These are phyloP conservation scores for Ogataea kodamae DNA, from an alignment of 805 yeast genomes.

Conservation along the genomic window DNA sequence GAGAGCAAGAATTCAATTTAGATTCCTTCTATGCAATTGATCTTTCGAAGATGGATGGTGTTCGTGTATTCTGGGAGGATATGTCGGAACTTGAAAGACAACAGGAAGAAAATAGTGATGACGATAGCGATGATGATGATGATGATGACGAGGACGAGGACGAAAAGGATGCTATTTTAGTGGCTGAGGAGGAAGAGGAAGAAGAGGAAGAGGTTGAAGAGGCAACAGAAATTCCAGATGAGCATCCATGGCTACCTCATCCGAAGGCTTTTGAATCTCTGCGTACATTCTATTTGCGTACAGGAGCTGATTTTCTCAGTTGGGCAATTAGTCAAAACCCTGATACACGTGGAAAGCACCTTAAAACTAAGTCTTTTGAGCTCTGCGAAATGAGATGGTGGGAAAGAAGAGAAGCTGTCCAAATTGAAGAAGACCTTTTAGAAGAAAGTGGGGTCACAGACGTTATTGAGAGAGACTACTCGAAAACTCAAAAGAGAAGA, in stretches of 20 bases:
- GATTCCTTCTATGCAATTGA: conserved; percentile 87
- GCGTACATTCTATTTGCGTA: conserved; percentile 79
- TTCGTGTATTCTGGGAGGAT: conserved; percentile 88
- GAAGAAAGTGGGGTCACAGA: conserved; percentile 95
- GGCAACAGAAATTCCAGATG: conserved; percentile 74
- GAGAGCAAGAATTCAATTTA: conserved; percentile 78
- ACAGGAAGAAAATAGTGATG: conserved; percentile 63
- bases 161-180: conserved; percentile 43
- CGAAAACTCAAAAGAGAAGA: conserved; percentile 49
- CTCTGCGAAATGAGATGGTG: conserved; percentile 95
- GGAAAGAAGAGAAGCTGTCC: conserved; percentile 94
- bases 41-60: conserved; percentile 81
- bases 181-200: conserved; percentile 51
- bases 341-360: conserved; percentile 83
- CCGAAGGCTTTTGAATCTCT: conserved; percentile 90
- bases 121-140: conserved; percentile 62
- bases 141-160: conserved; percentile 69
- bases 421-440: conserved; percentile 80
- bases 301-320: conserved; percentile 82
- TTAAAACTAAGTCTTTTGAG: conserved; percentile 86
- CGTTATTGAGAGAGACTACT: conserved; percentile 68
- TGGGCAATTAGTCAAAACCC: conserved; percentile 90
- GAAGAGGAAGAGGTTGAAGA: conserved; percentile 66
- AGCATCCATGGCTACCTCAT: conserved; percentile 95
- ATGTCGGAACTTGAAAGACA: conserved; percentile 52